Percentiles rank a stretch among this genome's conserved stretches.
phyloP scores from a whole-genome alignment of 768 basidiomycete species.

The Leucosporidium yakuticum region DNA sequence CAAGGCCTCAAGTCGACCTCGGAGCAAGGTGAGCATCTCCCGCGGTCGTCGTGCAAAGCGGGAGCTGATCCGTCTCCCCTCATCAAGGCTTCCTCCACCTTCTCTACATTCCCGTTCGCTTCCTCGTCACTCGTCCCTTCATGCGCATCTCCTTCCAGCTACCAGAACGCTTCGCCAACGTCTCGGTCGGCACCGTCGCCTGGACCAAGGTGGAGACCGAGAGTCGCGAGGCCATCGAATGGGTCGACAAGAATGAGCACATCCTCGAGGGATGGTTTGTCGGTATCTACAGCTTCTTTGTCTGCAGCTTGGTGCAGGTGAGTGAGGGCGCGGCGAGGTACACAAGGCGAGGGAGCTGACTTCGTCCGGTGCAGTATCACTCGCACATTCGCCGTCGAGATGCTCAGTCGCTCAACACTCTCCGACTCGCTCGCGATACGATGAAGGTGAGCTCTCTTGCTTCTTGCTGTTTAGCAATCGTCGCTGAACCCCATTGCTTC shows the following conservation, averaged over 20 bases:
- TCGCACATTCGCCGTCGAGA: slow-evolving; percentile 38
- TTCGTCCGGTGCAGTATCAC: slow-evolving; percentile 28
- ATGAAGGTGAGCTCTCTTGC: slow-evolving; percentile 23
- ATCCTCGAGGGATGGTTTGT: slow-evolving; percentile 39
- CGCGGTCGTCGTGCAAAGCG: no score
- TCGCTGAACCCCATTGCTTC: neutral
- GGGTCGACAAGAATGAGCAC: slow-evolving; percentile 38
- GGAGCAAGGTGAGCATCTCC: slow-evolving; percentile 53
- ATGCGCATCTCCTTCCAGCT: slow-evolving; percentile 94
- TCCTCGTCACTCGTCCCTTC: slow-evolving; percentile 98
- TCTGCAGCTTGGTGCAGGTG: slow-evolving; percentile 38
- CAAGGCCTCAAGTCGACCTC: slow-evolving; percentile 58
- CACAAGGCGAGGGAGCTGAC: neutral
- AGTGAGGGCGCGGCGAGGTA: neutral
- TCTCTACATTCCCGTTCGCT: slow-evolving; percentile 78
- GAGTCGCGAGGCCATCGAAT: slow-evolving; percentile 37
- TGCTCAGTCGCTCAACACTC: slow-evolving; percentile 15
- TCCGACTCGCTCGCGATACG: slow-evolving; percentile 35
- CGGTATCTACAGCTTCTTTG: slow-evolving; percentile 36
- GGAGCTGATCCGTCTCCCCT: neutral
- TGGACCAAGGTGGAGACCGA: slow-evolving; percentile 32
- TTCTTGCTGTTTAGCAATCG: neutral
- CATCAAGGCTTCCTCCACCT: slow-evolving; percentile 73
- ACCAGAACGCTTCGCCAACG: slow-evolving; percentile 53
- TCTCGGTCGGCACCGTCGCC: slow-evolving; percentile 36